Conservation (phyloP, 495 filamentous ascomycete genomes). For the Penicillium nucicola region DNA sequence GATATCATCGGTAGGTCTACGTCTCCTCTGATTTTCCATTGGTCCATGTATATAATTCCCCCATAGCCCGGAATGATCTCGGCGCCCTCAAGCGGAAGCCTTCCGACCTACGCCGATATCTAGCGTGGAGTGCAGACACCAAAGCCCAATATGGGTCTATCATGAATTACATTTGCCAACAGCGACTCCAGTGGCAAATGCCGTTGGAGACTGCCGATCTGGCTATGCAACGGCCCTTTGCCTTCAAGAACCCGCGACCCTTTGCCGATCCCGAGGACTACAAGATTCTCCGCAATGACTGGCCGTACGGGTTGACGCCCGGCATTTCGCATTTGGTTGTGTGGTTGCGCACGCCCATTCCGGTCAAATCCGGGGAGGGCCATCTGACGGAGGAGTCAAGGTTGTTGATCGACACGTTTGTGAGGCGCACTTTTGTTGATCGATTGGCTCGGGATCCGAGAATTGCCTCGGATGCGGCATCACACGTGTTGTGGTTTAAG, state of each 20-base stretch:
- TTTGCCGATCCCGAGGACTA: conserved; percentile 70
- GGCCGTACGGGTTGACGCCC: conserved; percentile 77
- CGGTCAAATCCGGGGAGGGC: conserved; percentile 51
- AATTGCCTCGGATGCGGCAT: conserved; percentile 36
- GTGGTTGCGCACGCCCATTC: conserved; percentile 56
- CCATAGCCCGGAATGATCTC: conserved; percentile 66
- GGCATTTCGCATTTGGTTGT: conserved; percentile 64
- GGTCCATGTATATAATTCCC: conserved; percentile 12
- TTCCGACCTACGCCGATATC: conserved; percentile 79
- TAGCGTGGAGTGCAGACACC: conserved; percentile 68
- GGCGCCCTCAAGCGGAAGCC: conserved; percentile 75
- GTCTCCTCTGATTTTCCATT: too few relatives aligned
- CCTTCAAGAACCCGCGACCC: conserved; percentile 49
- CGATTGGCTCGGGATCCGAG: conserved; percentile 41
- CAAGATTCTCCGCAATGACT: conserved; percentile 80
- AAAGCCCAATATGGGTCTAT: conserved; percentile 73
- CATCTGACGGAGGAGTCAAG: conserved; percentile 70
- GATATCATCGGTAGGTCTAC: conserved; percentile 61
- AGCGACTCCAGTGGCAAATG: conserved; percentile 69
- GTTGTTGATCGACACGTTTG: conserved; percentile 59
- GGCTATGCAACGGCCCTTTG: conserved; percentile 14
- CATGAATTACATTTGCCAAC: conserved; percentile 68
- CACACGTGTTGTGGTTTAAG: conserved; percentile 86
- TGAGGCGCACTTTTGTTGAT: conserved; percentile 62
- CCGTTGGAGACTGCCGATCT: conserved; percentile 13